Evolutionary conservation across 805 yeast genomes (phyloP).

Genomic region (Pichia eremophila): DNA sequence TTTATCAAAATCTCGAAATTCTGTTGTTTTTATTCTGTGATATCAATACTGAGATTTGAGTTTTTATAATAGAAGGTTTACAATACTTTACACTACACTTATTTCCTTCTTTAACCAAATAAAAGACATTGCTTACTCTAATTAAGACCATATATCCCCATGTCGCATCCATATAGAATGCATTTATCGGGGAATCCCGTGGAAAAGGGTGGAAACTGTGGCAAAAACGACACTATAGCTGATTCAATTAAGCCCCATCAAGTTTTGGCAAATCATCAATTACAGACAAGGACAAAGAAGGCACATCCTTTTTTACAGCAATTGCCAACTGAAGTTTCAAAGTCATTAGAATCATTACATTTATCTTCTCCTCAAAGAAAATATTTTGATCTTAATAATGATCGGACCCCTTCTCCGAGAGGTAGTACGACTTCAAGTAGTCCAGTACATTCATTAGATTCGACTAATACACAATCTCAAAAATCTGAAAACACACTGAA

Average conservation of each 20-base stretch:
- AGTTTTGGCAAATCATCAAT: constrained; percentile 1
- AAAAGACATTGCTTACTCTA: background rate
- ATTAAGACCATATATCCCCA: background rate
- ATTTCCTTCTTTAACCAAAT: no score
- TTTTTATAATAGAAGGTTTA: no score
- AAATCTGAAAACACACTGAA: background rate
- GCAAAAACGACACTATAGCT: no score
- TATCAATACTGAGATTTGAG: no score
- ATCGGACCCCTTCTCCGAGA: background rate
- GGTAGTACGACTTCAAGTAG: background rate
- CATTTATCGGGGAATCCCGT: background rate
- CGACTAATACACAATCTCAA: background rate
- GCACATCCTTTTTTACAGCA: constrained; percentile 10
- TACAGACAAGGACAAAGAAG: background rate
- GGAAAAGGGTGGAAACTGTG: no score
- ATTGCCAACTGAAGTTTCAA: constrained; percentile 7
- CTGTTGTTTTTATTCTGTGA: no score
- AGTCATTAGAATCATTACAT: constrained; percentile 6
- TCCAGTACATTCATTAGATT: background rate
- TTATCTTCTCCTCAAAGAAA: constrained; percentile 1
- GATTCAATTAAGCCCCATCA: constrained; percentile 4
- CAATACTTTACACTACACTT: no score
- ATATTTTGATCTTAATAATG: background rate
- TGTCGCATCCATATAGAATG: constrained; percentile 9
- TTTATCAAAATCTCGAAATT: no score